Conservation (phyloP, 257 asterid species). For the Rhazya stricta region DNA sequence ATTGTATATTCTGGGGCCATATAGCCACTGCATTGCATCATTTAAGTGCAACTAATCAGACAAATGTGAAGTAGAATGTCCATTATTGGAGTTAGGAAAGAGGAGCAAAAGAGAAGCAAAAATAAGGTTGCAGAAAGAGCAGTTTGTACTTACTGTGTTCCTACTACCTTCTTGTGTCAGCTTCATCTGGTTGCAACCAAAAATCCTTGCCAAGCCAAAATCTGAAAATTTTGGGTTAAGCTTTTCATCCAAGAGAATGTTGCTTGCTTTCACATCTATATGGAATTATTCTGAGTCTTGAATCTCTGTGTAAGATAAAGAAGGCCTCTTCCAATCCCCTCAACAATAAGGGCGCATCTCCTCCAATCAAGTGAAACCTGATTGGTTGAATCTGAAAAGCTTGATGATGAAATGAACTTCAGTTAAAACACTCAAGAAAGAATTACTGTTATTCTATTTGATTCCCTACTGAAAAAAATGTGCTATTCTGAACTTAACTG, state of each 20-base stretch:
- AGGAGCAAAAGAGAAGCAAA: too few relatives aligned
- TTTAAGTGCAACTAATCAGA: background rate
- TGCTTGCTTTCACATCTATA: conserved; percentile 47
- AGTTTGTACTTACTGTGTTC: conserved; percentile 47
- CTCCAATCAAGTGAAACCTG: conserved; percentile 39
- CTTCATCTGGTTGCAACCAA: conserved; percentile 41
- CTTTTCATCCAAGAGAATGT: conserved; percentile 44
- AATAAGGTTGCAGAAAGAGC: background rate
- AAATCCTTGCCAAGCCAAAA: conserved; percentile 54
- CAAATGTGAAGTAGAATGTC: background rate
- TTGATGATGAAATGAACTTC: background rate
- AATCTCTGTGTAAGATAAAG: conserved; percentile 57
- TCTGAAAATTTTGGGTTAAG: conserved; percentile 54
- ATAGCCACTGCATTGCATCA: conserved; percentile 44
- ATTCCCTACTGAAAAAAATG: too few relatives aligned
- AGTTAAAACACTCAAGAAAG: background rate
- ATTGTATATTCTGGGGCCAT: conserved; percentile 80
- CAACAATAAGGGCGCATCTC: conserved; percentile 3
- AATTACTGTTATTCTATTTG: too few relatives aligned
- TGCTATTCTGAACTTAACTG: conserved; percentile 16
- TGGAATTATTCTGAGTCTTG: conserved; percentile 55
- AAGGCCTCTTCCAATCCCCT: conserved; percentile 53
- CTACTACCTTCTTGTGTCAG: conserved; percentile 44
- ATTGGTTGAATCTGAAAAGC: background rate
- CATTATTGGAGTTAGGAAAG: background rate